These are phyloP conservation scores for Mortierella sp. DNA, from an alignment of 371 early-diverging fungal genomes.

Conservation along the genomic window DNA sequence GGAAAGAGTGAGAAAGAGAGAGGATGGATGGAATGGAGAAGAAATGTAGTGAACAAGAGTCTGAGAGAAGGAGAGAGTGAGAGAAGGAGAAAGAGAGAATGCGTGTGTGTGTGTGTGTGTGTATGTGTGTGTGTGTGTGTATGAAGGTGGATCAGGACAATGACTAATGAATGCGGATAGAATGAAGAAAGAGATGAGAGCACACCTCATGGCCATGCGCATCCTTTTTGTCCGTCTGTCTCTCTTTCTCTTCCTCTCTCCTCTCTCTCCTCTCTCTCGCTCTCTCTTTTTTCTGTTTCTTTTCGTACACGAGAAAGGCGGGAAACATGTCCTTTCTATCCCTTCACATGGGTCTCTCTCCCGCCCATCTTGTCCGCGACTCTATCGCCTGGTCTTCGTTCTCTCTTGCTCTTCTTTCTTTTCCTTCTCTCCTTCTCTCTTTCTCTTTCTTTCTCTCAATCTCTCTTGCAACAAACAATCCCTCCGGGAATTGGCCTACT, in stretches of 20 bases:
- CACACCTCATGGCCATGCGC: too few relatives aligned
- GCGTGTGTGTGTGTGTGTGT: not conserved
- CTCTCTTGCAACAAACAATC: not conserved
- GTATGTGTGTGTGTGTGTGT: not conserved
- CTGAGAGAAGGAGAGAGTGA: not conserved
- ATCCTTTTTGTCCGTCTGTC: too few relatives aligned
- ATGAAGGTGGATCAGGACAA: not conserved
- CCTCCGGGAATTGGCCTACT: not conserved
- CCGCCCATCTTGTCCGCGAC: too few relatives aligned
- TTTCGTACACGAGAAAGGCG: too few relatives aligned
- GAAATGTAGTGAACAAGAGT: not conserved
- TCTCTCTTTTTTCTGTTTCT: too few relatives aligned
- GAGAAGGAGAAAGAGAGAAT: not conserved
- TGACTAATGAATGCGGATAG: not conserved
- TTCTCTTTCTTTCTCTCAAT: not conserved
- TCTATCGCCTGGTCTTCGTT: not conserved
- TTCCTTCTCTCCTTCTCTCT: not conserved
- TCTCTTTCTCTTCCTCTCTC: not conserved
- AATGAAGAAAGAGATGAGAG: conserved; percentile 4
- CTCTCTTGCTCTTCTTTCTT: not conserved
- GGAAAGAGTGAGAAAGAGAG: too few relatives aligned
- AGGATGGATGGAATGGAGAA: not conserved
- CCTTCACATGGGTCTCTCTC: too few relatives aligned
- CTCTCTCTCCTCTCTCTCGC: not conserved
- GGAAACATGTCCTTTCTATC: too few relatives aligned